Percentiles rank a stretch among this genome's conserved stretches.
Conservation (phyloP, 306 rosid species). For the Alnus rubra region DNA sequence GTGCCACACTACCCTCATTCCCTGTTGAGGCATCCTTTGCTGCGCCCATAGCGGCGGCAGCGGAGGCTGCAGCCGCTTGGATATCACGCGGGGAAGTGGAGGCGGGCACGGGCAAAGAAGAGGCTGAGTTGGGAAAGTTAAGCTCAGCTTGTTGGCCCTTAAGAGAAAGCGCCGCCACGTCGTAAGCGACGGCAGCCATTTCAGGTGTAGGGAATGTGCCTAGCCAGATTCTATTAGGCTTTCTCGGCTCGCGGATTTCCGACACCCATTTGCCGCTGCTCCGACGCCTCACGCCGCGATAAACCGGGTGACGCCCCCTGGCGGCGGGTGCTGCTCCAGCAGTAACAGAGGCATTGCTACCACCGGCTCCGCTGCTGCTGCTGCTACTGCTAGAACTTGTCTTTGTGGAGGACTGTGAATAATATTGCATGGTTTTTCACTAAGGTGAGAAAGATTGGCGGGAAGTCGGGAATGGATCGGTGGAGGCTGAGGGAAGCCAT, state of each 20-base stretch:
- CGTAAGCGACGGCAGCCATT: constrained; percentile 94
- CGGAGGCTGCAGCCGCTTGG: constrained; percentile 74
- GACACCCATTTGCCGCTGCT: constrained; percentile 66
- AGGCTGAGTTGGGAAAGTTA: constrained; percentile 80
- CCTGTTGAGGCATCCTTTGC: constrained; percentile 29
- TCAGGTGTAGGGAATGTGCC: constrained; percentile 88
- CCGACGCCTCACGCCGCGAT: constrained; percentile 52
- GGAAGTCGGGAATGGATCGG: constrained; percentile 7
- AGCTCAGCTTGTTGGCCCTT: constrained; percentile 73
- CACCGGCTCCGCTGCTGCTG: not conserved
- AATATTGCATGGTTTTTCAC: constrained; percentile 33
- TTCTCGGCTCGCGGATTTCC: constrained; percentile 52
- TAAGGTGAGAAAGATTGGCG: not conserved
- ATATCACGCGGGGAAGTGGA: constrained; percentile 76
- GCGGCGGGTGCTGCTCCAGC: not conserved
- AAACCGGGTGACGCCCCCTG: constrained; percentile 36
- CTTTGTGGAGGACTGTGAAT: constrained; percentile 19
- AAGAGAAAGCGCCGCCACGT: constrained; percentile 87
- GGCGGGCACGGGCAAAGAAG: constrained; percentile 78
- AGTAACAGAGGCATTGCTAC: constrained; percentile 4
- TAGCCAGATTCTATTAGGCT: constrained; percentile 69
- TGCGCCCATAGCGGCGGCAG: constrained; percentile 61
- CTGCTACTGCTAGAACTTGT: constrained; percentile 3
- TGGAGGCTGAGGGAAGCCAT: constrained; percentile 40
- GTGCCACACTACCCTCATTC: not conserved